Evolutionary conservation across 139 green algal genomes (phyloP), one percentile per base, ranked within the genome.

Genomic region (Chlorella sorokiniana): DNA sequence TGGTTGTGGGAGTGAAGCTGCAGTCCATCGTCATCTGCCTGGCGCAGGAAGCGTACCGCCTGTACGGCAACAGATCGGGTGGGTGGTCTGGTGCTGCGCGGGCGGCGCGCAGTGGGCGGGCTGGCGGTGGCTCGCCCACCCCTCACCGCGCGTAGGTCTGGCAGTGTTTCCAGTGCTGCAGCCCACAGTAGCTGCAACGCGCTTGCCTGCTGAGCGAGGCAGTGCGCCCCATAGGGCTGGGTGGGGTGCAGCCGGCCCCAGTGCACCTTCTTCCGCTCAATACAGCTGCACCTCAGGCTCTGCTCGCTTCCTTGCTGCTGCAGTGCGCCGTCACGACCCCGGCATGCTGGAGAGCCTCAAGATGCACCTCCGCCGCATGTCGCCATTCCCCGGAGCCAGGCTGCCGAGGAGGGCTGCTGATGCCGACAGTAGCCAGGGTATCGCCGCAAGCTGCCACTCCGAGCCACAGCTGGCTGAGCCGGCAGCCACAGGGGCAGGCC

Each of bases 1-100:
- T 69, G 0, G 14, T 78, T 10, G 78, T 86, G 10, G 74, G 25
- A 1, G 25, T 89, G 3, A 89, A 86, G 84, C 67, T 86, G 69
- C 73, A 79, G 54, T 54, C 54, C 10, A 79, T 79, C 73, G 52
- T 79, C 54, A 79, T 64, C 8, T 29, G 20, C 8, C 73, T 79
- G 25, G 73, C 73, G 4, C 35, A 79, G 37, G 54, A 68, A 33
- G 73, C 73, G 7, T 69, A 69, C 27, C 37, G 44, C n/a, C 25
- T 79, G 35, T 79, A 79, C 6, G 73, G 73, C 54, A 4, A 5
- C 37, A 27, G 41, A 33, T 51, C 65, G 8, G 65, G 65, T 48
- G 37, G 38, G 35, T 59, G 16, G 14, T 59, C 11, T 11, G 16
- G 11, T 11, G 14, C 48, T 59, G 14, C 16, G 48, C 48, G 48